Conservation (phyloP, 495 filamentous ascomycete species). For the Aspergillus bridgeri region DNA sequence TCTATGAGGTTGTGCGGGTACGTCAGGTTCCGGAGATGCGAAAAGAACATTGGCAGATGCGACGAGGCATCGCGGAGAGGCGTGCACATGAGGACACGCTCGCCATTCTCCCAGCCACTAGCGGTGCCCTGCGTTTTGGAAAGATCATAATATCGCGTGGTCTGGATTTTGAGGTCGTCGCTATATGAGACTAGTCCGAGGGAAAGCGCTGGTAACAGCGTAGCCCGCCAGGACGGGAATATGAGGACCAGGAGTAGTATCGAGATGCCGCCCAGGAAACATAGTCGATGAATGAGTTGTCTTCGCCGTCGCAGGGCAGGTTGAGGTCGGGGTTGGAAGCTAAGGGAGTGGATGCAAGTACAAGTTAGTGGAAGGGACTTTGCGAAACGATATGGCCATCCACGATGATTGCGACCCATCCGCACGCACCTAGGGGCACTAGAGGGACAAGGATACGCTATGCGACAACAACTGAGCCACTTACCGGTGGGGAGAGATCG, state of each 20-base stretch:
- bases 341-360: conserved; percentile 29
- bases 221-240: conserved; percentile 63
- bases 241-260: conserved; percentile 67
- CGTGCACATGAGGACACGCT: conserved; percentile 92
- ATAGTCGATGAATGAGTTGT: conserved; percentile 68
- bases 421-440: conserved; percentile 12
- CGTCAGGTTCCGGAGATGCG: conserved; percentile 90
- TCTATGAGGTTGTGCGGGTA: conserved; percentile 97
- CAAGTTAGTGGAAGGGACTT: not conserved
- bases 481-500: conserved; percentile 86
- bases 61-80: conserved; percentile 90
- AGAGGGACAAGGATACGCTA: not conserved
- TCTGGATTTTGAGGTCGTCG: conserved; percentile 79
- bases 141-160: conserved; percentile 95
- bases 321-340: conserved; percentile 85
- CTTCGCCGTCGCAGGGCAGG: conserved; percentile 69
- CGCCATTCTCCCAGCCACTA: conserved; percentile 89
- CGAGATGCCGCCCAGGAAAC: conserved; percentile 43
- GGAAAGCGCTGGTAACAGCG: conserved; percentile 59
- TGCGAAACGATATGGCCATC: not conserved
- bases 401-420: not conserved
- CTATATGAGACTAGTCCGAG: conserved; percentile 65
- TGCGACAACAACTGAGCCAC: conserved; percentile 1
- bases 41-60: conserved; percentile 98
- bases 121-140: conserved; percentile 83